Conservation (phyloP, 2,329 filamentous ascomycete genomes). For the Fusarium stilboides region DNA sequence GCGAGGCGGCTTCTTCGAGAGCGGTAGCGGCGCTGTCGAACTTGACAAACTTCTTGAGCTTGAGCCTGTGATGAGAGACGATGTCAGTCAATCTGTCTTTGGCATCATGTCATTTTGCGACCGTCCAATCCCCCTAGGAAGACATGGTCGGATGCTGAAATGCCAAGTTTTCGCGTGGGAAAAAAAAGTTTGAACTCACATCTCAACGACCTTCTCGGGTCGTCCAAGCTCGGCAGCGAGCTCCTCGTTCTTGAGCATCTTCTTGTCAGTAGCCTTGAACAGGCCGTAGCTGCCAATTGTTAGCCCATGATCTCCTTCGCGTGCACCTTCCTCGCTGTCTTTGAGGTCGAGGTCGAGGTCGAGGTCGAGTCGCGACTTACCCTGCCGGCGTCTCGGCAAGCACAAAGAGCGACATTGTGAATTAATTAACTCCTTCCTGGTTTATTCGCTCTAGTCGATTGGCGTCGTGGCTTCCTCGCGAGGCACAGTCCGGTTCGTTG, state of each 20-base stretch:
- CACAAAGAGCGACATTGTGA: constrained; percentile 89
- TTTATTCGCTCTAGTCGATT: constrained; percentile 53
- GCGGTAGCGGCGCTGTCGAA: constrained; percentile 94
- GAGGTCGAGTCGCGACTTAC: constrained; percentile 61
- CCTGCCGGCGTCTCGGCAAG: constrained; percentile 92
- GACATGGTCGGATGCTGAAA: constrained; percentile 16
- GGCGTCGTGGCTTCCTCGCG: constrained; percentile 54
- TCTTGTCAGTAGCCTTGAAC: constrained; percentile 99
- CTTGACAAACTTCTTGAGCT: constrained; percentile 97
- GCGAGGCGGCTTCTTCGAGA: constrained; percentile 88
- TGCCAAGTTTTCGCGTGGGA: constrained; percentile 19
- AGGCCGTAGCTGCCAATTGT: constrained; percentile 84
- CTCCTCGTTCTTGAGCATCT: constrained; percentile 91
- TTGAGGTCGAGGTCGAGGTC: constrained; percentile 15
- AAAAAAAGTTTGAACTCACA: constrained; percentile 69
- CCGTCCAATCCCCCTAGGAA: constrained; percentile 21
- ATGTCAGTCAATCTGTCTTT: constrained; percentile 22
- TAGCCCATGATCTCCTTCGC: constrained; percentile 46
- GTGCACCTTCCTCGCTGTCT: constrained; percentile 29
- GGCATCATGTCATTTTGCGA: constrained; percentile 11
- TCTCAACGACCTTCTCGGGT: constrained; percentile 86
- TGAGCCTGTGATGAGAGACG: constrained; percentile 72
- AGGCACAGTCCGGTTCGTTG: constrained; percentile 56
- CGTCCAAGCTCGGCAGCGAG: constrained; percentile 81
- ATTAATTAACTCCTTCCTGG: constrained; percentile 51